Evolutionary conservation across 2,329 filamentous ascomycete species (phyloP), one percentile per base, ranked within the genome.

Genomic region (Cladophialophora carrionii): DNA sequence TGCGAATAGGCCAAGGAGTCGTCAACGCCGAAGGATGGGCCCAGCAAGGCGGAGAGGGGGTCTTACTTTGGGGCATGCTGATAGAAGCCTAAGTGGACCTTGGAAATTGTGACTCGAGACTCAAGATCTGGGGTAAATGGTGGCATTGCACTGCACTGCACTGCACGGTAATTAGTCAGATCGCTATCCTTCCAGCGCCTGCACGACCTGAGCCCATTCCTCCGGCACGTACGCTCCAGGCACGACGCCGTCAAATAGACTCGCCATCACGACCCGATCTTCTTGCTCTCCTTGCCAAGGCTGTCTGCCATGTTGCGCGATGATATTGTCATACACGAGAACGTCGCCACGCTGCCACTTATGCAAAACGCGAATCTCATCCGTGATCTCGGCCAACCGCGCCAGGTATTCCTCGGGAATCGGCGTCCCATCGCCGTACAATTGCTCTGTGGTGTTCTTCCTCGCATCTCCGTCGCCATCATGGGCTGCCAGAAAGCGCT

Each of bases 281-380:
- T 70, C 68, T 69, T 83, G 81, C 60, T 80, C 76, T 4, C 80
- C 80, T 60, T 77, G 72, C 81, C 81, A 83, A 0, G 81, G 80
- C 71, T 83, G 74, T 58, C 81, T 73, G 2, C 80, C 81, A 74
- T 83, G 81, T 72, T 83, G 81, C 1, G 80, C 76, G 71, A 83
- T 78, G 17, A 80, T 71, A 70, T 83, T 83, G 68, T 83, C 80
- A 71, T 76, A 83, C 0, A 83, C 79, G 10, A 83, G 72, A 3
- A 83, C 79, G 72, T 83, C 81, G 0, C 80, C 80, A 12, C 73
- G 72, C 70, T 82, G 72, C 81, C 81, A 83, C 56, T 75, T 76
- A 69, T 83, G 81, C 59, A 83, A 68, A 20, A 83, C 80, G 3
- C 80, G 77, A 58, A 82, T 82, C 65, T 82, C 79, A 63, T 83